Percentiles rank a stretch among this genome's conserved stretches.
These are phyloP conservation scores for Daedaleopsis nitida DNA, from an alignment of 768 basidiomycete species.

Conservation along the genomic window DNA sequence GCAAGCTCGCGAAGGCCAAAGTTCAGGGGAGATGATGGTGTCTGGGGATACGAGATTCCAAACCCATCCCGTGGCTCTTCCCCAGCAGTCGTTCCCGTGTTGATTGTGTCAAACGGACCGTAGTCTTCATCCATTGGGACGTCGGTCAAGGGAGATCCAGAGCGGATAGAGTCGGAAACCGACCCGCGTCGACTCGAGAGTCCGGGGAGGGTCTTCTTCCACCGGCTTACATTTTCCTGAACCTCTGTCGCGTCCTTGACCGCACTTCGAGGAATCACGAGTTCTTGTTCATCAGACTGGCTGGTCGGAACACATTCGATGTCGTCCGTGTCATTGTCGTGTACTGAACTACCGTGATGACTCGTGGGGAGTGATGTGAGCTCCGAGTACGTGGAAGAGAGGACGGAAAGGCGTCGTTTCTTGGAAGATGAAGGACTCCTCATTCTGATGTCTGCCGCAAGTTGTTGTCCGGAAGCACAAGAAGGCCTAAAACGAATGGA, in stretches of 20 bases:
- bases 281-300: constrained; percentile 66
- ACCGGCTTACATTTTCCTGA: constrained; percentile 43
- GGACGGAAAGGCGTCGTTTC: constrained; percentile 38
- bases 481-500: neutral
- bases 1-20: constrained; percentile 13
- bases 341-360: constrained; percentile 7
- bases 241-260: constrained; percentile 29
- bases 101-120: neutral
- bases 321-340: constrained; percentile 21
- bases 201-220: constrained; percentile 33
- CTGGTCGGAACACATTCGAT: constrained; percentile 58
- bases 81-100: neutral
- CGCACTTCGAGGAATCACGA: constrained; percentile 36
- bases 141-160: constrained; percentile 1
- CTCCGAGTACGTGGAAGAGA: constrained; percentile 28
- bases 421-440: constrained; percentile 27
- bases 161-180: neutral
- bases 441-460: neutral
- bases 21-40: constrained; percentile 29
- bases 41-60: constrained; percentile 8
- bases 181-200: constrained; percentile 8
- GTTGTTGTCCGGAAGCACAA: neutral
- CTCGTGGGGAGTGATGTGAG: constrained; percentile 6
- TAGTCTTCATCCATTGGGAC: constrained; percentile 23
- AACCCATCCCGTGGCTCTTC: neutral